Conservation (phyloP, 2,329 filamentous ascomycete species). For the Ceratocystis destructans region DNA sequence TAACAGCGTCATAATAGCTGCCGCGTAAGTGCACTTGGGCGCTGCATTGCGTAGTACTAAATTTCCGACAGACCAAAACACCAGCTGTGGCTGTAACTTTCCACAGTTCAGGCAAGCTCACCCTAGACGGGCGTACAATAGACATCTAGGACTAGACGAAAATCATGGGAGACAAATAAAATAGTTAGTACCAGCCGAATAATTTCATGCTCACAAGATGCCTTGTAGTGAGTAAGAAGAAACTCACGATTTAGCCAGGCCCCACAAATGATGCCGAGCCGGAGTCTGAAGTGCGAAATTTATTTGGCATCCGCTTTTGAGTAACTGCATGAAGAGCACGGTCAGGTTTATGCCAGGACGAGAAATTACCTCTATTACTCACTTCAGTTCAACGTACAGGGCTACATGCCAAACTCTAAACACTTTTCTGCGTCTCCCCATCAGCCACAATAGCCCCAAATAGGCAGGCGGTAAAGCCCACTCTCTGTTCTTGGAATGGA, state of each 20-base stretch:
- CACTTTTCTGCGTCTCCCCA: neutral
- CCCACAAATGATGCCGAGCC: constrained; percentile 2
- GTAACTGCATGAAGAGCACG: neutral
- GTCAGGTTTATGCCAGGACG: neutral
- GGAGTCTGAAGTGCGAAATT: neutral
- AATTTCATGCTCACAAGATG: too few relatives aligned
- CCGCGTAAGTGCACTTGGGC: constrained; percentile 37
- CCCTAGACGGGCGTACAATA: neutral
- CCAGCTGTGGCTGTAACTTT: neutral
- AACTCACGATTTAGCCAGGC: constrained; percentile 2
- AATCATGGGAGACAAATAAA: neutral
- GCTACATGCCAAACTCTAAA: neutral
- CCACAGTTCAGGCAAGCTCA: neutral
- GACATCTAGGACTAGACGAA: neutral
- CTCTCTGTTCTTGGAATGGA: constrained; percentile 16
- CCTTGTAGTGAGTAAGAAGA: neutral
- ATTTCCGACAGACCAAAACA: neutral
- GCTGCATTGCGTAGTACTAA: neutral
- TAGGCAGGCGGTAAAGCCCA: constrained; percentile 22
- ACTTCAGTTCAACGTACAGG: neutral
- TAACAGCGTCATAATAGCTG: constrained; percentile 45
- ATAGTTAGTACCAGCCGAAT: neutral
- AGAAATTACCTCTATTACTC: neutral
- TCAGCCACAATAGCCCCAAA: constrained; percentile 1
- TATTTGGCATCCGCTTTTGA: neutral